phyloP scores from a whole-genome alignment of 805 yeast species.

The Nakazawaea molendinolei region DNA sequence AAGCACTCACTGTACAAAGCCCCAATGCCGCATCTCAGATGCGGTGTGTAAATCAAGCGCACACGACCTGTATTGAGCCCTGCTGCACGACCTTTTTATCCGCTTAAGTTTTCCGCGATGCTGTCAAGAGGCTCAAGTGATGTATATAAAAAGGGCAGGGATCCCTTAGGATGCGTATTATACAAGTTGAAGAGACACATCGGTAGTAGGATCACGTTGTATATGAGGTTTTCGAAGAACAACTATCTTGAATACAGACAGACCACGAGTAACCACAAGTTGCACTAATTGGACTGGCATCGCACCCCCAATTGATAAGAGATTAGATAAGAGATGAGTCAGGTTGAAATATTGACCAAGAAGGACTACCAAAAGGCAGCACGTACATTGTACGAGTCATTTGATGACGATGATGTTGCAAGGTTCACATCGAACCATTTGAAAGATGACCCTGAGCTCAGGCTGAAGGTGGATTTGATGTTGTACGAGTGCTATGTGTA shows the following conservation, averaged over 20 bases:
- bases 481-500: constrained; percentile 45
- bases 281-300: too few species aligned
- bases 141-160: too few species aligned
- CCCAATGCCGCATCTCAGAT: too few species aligned
- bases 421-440: constrained; percentile 23
- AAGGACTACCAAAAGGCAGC: constrained; percentile 29
- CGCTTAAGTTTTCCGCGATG: constrained; percentile 2
- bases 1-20: too few species aligned
- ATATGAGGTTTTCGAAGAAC: constrained; percentile 9
- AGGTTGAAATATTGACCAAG: constrained; percentile 22
- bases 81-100: background rate
- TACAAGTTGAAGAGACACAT: background rate
- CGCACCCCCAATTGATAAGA: background rate
- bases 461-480: constrained; percentile 28
- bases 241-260: constrained; percentile 11
- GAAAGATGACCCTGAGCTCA: constrained; percentile 24
- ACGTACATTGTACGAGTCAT: constrained; percentile 25
- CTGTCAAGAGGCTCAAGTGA: too few species aligned
- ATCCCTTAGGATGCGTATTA: background rate
- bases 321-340: constrained; percentile 1
- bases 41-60: too few species aligned
- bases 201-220: background rate
- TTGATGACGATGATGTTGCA: constrained; percentile 28
- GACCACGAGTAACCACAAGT: constrained; percentile 12
- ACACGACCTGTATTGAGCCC: background rate